A percentile compares a stretch with the other conserved stretches of the same genome.
phyloP scores from a whole-genome alignment of 176 grass and related monocot species.

The Bothriochloa decipiens region DNA sequence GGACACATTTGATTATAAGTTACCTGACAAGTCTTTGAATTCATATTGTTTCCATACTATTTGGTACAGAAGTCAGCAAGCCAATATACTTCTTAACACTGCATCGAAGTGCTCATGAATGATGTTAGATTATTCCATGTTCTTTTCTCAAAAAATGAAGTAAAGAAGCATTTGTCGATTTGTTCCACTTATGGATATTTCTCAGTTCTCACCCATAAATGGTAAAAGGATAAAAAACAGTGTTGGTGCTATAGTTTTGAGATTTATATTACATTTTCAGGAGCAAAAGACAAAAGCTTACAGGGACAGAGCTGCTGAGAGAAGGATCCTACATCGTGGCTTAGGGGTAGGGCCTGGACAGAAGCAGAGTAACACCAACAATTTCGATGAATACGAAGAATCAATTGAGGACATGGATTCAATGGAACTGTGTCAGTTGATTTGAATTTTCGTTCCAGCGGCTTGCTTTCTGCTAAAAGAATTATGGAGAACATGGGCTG shows the following conservation, averaged over 20 bases:
- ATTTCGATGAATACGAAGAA: conserved; percentile 46
- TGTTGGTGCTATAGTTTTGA: conserved; percentile 20
- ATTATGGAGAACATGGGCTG: conserved; percentile 96
- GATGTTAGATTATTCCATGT: conserved; percentile 19
- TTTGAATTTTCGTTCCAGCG: conserved; percentile 53
- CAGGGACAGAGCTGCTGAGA: conserved; percentile 89
- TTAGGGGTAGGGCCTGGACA: conserved; percentile 76
- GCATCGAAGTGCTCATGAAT: not conserved
- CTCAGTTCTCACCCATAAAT: conserved; percentile 11
- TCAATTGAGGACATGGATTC: conserved; percentile 43
- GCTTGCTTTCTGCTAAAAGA: conserved; percentile 68
- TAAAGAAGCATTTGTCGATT: conserved; percentile 1
- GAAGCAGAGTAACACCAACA: conserved; percentile 38
- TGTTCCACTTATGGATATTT: conserved; percentile 5
- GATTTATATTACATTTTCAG: conserved; percentile 44
- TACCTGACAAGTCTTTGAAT: conserved; percentile 7
- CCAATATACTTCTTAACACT: not conserved
- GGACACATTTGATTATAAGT: not conserved
- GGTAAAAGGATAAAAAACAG: not conserved
- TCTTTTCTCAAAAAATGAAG: not conserved
- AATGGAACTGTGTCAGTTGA: conserved; percentile 54
- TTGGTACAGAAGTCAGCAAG: conserved; percentile 6
- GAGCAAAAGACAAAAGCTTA: conserved; percentile 56
- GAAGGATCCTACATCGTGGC: conserved; percentile 69
- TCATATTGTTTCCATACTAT: not conserved